A percentile compares a stretch with the other conserved stretches of the same genome.
phyloP scores from a whole-genome alignment of 2,329 filamentous ascomycete genomes.

The Lachnellula cervina region DNA sequence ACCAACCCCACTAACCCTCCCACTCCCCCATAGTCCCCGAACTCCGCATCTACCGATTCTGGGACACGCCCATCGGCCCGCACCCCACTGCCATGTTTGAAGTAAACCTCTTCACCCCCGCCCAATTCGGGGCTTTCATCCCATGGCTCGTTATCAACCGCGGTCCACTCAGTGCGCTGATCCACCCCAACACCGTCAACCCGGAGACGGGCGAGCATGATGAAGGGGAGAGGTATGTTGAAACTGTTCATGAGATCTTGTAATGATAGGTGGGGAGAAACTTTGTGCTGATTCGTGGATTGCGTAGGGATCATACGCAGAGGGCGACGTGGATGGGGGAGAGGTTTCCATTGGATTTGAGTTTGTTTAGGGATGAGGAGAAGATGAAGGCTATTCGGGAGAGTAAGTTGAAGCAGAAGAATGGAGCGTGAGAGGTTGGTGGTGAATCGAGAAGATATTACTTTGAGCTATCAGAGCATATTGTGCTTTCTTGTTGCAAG shows the following conservation, averaged over 20 bases:
- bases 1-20: not conserved
- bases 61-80: conserved; percentile 72
- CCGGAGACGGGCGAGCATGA: conserved; percentile 38
- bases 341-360: conserved; percentile 55
- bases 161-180: conserved; percentile 70
- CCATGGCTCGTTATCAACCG: conserved; percentile 80
- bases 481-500: too few relatives aligned
- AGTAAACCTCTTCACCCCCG: conserved; percentile 80
- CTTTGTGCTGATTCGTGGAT: too few relatives aligned
- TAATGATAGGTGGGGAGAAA: too few relatives aligned
- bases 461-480: too few relatives aligned
- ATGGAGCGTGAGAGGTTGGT: not conserved
- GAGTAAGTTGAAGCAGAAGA: not conserved
- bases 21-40: conserved; percentile 61
- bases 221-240: conserved; percentile 20
- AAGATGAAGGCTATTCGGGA: not conserved
- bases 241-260: too few relatives aligned
- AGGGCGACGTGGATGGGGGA: conserved; percentile 72
- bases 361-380: conserved; percentile 38
- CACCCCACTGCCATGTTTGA: conserved; percentile 89
- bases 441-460: not conserved
- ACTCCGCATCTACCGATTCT: conserved; percentile 73
- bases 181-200: conserved; percentile 79
- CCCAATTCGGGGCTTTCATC: conserved; percentile 84
- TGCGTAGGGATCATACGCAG: conserved; percentile 41